Conservation (phyloP, 768 basidiomycete species). For the Lactifluus hygrophoroides region DNA sequence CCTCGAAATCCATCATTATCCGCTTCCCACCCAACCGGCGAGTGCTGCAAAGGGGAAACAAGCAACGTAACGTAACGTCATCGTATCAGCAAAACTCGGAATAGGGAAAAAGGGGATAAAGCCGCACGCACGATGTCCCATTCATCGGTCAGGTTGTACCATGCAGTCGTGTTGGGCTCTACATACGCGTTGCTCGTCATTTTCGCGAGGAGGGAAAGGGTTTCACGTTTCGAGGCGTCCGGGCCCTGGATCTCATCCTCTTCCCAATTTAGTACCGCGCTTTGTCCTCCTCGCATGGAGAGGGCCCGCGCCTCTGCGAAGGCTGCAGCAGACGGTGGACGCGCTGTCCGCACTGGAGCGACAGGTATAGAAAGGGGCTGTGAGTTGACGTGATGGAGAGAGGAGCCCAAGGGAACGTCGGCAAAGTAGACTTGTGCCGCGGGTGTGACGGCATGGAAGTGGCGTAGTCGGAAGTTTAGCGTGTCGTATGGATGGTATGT, state of each 20-base stretch:
- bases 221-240: slow-evolving; percentile 61
- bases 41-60: slow-evolving; percentile 33
- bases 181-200: slow-evolving; percentile 85
- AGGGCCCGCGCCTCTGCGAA: slow-evolving; percentile 30
- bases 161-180: slow-evolving; percentile 40
- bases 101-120: background rate
- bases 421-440: slow-evolving; percentile 47
- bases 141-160: slow-evolving; percentile 60
- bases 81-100: background rate
- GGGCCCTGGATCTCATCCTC: slow-evolving; percentile 58
- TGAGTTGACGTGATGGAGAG: slow-evolving; percentile 12
- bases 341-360: slow-evolving; percentile 32
- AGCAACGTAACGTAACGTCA: background rate
- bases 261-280: slow-evolving; percentile 47
- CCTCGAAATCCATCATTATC: slow-evolving; percentile 87
- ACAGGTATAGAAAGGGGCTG: slow-evolving; percentile 37
- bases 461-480: slow-evolving; percentile 47
- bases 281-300: slow-evolving; percentile 34
- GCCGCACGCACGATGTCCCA: slow-evolving; percentile 49
- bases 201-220: slow-evolving; percentile 71
- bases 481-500: background rate
- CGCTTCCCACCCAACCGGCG: slow-evolving; percentile 85
- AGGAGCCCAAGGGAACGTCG: slow-evolving; percentile 30
- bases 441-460: slow-evolving; percentile 43
- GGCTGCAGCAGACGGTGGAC: slow-evolving; percentile 36